Conservation (phyloP, 768 basidiomycete genomes). For the Psilocybe subaeruginosa region DNA sequence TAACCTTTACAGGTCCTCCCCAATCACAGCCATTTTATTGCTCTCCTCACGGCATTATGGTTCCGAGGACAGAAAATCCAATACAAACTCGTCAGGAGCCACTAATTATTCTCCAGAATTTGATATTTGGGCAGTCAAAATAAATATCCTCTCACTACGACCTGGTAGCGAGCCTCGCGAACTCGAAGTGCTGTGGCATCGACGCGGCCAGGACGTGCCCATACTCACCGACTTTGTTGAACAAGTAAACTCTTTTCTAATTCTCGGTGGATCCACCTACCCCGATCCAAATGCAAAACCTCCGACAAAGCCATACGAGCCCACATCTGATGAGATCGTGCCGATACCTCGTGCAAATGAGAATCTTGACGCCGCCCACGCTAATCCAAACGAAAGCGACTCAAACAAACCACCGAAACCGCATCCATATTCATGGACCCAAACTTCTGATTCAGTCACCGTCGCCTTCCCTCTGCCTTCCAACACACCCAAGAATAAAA, state of each 20-base stretch:
- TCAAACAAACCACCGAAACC: conserved; percentile 48
- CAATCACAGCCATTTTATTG: conserved; percentile 46
- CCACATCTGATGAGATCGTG: conserved; percentile 65
- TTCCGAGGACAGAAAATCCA: conserved; percentile 15
- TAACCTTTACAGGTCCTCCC: conserved; percentile 35
- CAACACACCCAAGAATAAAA: conserved; percentile 58
- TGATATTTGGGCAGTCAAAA: conserved; percentile 65
- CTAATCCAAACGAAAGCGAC: conserved; percentile 7
- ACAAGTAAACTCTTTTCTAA: conserved; percentile 48
- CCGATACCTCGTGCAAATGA: conserved; percentile 70
- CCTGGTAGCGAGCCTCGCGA: conserved; percentile 31
- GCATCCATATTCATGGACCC: conserved; percentile 92
- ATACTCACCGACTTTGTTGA: conserved; percentile 53
- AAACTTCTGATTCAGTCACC: conserved; percentile 81
- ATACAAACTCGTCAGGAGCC: neutral
- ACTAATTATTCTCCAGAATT: conserved; percentile 46
- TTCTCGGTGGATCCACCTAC: conserved; percentile 64
- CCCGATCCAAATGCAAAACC: conserved; percentile 41
- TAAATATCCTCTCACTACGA: conserved; percentile 45
- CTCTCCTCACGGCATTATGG: conserved; percentile 62
- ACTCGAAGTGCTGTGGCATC: conserved; percentile 68
- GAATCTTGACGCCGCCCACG: conserved; percentile 43
- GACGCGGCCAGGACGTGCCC: conserved; percentile 73
- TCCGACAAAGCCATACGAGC: conserved; percentile 47
- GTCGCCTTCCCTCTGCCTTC: conserved; percentile 85